A percentile compares a stretch with the other conserved stretches of the same genome.
Evolutionary conservation across 768 basidiomycete species (phyloP).

Genomic region (Kondoa malvinella): DNA sequence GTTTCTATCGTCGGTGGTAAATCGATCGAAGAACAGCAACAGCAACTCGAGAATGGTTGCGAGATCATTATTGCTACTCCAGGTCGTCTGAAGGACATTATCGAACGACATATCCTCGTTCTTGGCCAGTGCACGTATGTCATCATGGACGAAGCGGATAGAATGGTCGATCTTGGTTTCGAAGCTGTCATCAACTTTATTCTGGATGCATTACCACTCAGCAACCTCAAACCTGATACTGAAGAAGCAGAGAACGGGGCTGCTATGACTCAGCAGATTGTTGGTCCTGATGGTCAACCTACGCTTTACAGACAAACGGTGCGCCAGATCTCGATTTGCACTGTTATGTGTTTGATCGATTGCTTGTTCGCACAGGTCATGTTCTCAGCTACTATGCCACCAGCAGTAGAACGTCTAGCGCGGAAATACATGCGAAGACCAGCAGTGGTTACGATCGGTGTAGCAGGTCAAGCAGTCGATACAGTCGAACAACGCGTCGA

Average conservation of each 20-base stretch:
- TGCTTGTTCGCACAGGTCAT: slow-evolving; percentile 34
- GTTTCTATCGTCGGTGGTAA: slow-evolving; percentile 98
- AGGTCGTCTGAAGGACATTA: slow-evolving; percentile 91
- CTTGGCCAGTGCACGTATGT: slow-evolving; percentile 94
- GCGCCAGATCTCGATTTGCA: neutral
- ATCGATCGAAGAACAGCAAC: slow-evolving; percentile 92
- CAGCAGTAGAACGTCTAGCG: slow-evolving; percentile 44
- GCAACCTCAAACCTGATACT: slow-evolving; percentile 65
- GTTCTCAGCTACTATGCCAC: slow-evolving; percentile 52
- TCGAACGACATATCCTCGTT: slow-evolving; percentile 87
- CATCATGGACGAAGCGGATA: slow-evolving; percentile 99
- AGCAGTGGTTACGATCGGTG: slow-evolving; percentile 92
- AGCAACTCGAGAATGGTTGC: slow-evolving; percentile 90
- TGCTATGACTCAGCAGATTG: slow-evolving; percentile 50
- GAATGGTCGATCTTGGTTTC: slow-evolving; percentile 97
- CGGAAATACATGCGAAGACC: slow-evolving; percentile 84
- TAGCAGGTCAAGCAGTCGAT: slow-evolving; percentile 92
- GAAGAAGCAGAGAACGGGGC: slow-evolving; percentile 49
- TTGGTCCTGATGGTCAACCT: slow-evolving; percentile 15
- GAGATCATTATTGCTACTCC: slow-evolving; percentile 98
- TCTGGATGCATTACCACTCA: slow-evolving; percentile 72
- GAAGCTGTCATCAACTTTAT: slow-evolving; percentile 89
- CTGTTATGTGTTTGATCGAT: neutral
- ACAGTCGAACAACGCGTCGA: slow-evolving; percentile 94
- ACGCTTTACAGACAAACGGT: slow-evolving; percentile 26